Base-by-base conservation (phyloP, 1,284 basidiomycete species). In the Ustilago shanxiensis region DNA sequence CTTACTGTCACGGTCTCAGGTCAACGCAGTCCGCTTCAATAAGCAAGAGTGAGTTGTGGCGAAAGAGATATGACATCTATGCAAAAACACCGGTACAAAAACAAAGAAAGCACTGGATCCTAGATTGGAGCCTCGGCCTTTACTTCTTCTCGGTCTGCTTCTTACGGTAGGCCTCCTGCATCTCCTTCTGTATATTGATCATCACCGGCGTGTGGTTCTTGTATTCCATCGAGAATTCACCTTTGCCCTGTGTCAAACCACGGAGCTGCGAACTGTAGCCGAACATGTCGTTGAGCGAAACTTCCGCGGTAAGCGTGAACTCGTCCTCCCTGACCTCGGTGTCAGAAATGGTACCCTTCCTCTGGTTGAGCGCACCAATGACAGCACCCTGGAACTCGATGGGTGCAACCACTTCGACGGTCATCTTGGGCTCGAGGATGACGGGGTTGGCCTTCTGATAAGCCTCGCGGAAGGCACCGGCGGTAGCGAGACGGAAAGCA, bases 251-350 rank as follows among this genome's bases (percentile, higher is more conserved):
- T 0, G 96, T 99, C 76, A 92, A 91, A 6, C 96, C 96, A 69
- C 97, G 91, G 58, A 99, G 75, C 65, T 82, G 82, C 49, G 80
- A 82, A 47, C 80, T 83, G 64, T 84, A 99, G 33, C 96, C 96
- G 86, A 99, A 99, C 97, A 99, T 99, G 85, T 99, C 96, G 87
- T 96, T 98, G 86, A 99, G 87, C 10, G 93, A 92, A 16, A 99
- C 95, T 86, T 98, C 96, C 29, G 95, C 95, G 24, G 90, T 90
- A 63, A 93, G 90, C 2, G 94, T 95, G 85, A 99, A 98, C 88
- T 99, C 96, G 84, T 99, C 97, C 81, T 98, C 95, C 49, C 95
- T 91, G 37, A 98, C 92, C 87, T 99, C 97, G 74, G 94, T 97
- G 84, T 98, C 96, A 56, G 96, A 89, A 82, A 99, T 98, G 7